These are phyloP conservation scores for Diplodia seriata DNA, from an alignment of 2,329 filamentous ascomycete species.

Conservation along the genomic window DNA sequence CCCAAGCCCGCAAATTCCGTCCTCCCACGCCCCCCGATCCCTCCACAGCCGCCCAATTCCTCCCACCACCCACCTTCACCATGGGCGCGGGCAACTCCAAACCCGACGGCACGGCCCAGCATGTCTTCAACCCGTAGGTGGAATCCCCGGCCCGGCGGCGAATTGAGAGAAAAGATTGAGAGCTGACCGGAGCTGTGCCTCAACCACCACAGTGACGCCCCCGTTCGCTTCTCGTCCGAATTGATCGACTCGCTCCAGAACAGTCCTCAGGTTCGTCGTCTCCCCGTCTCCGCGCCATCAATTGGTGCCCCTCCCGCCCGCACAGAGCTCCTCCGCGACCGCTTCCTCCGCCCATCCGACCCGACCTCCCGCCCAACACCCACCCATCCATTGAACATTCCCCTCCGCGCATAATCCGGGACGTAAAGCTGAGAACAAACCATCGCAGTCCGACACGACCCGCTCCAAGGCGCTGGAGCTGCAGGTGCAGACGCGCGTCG, in stretches of 20 bases:
- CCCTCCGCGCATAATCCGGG: constrained; percentile 23
- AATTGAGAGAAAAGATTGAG: constrained; percentile 38
- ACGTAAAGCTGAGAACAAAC: background rate
- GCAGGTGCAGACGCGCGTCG: constrained; percentile 85
- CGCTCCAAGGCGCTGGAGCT: constrained; percentile 84
- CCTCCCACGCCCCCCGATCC: background rate
- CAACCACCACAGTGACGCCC: constrained; percentile 58
- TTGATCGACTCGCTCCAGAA: constrained; percentile 83
- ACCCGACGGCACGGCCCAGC: constrained; percentile 62
- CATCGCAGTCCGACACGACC: constrained; percentile 79
- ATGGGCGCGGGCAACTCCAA: constrained; percentile 71
- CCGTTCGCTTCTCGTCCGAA: constrained; percentile 77
- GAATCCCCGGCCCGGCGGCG: background rate
- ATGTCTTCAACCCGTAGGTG: constrained; percentile 68
- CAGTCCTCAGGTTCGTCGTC: constrained; percentile 75
- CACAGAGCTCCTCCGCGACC: background rate
- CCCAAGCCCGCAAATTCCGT: constrained; percentile 26
- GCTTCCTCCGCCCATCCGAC: background rate
- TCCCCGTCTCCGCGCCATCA: constrained; percentile 1
- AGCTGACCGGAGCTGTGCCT: constrained; percentile 30
- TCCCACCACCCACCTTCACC: constrained; percentile 37
- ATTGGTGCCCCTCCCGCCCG: constrained; percentile 5
- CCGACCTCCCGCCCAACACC: background rate
- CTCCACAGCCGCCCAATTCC: constrained; percentile 14
- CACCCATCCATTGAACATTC: constrained; percentile 2